Percentiles rank a stretch among this genome's conserved stretches.
Conservation (phyloP, 148 eudicot genomes). For the Cornus suecica region DNA sequence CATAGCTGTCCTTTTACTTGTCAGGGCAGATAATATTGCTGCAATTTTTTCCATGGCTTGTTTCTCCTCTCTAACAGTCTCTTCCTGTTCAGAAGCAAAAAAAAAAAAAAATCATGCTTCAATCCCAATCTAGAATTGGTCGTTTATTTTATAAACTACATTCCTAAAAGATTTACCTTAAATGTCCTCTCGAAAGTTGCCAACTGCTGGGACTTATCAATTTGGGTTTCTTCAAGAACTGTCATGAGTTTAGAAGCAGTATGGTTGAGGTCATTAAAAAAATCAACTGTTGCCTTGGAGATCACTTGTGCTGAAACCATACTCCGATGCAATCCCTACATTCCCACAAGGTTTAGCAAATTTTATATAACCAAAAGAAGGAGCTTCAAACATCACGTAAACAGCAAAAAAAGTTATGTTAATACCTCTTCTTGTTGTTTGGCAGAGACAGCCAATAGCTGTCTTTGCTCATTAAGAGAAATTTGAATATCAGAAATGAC, state of each 20-base stretch:
- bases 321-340: conserved; percentile 62
- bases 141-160: not conserved
- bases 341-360: conserved; percentile 1
- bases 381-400: not conserved
- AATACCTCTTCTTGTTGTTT: conserved; percentile 75
- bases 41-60: conserved; percentile 67
- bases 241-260: conserved; percentile 51
- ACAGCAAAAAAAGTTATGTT: not conserved
- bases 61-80: conserved; percentile 65
- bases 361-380: not conserved
- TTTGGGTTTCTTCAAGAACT: conserved; percentile 52
- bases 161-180: conserved; percentile 40
- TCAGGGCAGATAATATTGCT: conserved; percentile 51
- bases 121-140: not conserved
- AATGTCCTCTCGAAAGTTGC: conserved; percentile 56
- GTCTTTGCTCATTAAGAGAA: conserved; percentile 51
- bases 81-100: conserved; percentile 46
- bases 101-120: not conserved
- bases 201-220: conserved; percentile 35
- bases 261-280: conserved; percentile 53
- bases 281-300: conserved; percentile 51
- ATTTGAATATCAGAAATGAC: conserved; percentile 44
- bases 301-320: conserved; percentile 57
- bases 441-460: conserved; percentile 53
- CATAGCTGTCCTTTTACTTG: conserved; percentile 47